These are phyloP conservation scores for Fusarium chaquense DNA, from an alignment of 2,329 filamentous ascomycete genomes.

Conservation along the genomic window DNA sequence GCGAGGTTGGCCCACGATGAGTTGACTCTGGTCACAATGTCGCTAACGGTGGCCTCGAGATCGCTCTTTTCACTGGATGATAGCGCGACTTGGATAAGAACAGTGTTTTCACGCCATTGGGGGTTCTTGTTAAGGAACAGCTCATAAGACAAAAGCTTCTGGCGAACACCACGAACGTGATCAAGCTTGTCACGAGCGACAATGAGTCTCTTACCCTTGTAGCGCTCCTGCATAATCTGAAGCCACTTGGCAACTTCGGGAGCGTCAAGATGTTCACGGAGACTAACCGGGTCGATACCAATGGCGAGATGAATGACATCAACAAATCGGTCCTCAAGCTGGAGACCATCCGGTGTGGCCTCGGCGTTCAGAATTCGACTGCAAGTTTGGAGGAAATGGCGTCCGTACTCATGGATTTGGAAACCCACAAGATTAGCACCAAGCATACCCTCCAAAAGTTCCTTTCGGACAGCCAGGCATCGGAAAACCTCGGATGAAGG, in stretches of 20 bases:
- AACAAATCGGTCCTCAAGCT: slow-evolving; percentile 92
- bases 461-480: slow-evolving; percentile 86
- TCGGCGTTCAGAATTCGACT: slow-evolving; percentile 92
- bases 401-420: slow-evolving; percentile 91
- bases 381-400: slow-evolving; percentile 96
- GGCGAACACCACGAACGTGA: slow-evolving; percentile 88
- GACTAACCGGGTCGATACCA: slow-evolving; percentile 85
- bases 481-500: slow-evolving; percentile 96
- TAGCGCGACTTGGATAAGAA: slow-evolving; percentile 93
- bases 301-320: slow-evolving; percentile 89
- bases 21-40: slow-evolving; percentile 95
- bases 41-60: slow-evolving; percentile 86
- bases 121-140: slow-evolving; percentile 95
- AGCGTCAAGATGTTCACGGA: slow-evolving; percentile 77
- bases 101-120: slow-evolving; percentile 87
- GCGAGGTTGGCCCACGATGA: slow-evolving; percentile 90
- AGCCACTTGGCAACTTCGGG: slow-evolving; percentile 83
- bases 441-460: slow-evolving; percentile 91
- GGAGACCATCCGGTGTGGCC: slow-evolving; percentile 86
- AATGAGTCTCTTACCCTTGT: slow-evolving; percentile 89
- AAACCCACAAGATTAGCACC: slow-evolving; percentile 94
- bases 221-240: slow-evolving; percentile 81
- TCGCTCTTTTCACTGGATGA: slow-evolving; percentile 90
- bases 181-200: slow-evolving; percentile 96
- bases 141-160: slow-evolving; percentile 93